Evolutionary conservation across 139 green algal species (phyloP).

Genomic region (Picochlorum sp.): DNA sequence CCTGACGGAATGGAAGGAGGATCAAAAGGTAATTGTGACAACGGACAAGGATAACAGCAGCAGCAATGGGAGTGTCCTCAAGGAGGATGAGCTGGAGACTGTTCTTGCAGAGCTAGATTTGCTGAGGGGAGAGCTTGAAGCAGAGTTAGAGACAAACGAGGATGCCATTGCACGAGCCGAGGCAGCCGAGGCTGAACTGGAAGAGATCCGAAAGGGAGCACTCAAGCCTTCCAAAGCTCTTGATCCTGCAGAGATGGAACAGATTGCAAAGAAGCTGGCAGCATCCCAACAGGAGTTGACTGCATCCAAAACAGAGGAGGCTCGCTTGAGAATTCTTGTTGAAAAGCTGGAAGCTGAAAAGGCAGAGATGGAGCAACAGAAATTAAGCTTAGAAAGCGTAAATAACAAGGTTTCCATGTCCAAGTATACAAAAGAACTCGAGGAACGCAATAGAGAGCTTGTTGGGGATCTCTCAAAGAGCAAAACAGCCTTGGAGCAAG

Average conservation of each 20-base stretch:
- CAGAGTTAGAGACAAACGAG: constrained; percentile 10
- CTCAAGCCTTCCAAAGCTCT: neutral
- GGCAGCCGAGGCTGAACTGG: constrained; percentile 6
- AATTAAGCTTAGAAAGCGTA: neutral
- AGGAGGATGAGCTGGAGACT: constrained; percentile 13
- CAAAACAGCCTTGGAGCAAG: no score
- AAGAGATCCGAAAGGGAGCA: neutral
- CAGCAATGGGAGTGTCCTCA: neutral
- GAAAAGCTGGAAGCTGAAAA: constrained; percentile 2
- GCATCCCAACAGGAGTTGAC: no score
- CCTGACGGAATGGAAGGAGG: neutral
- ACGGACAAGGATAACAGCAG: neutral
- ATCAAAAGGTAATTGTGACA: neutral
- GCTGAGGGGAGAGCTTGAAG: constrained; percentile 18
- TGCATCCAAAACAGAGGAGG: neutral
- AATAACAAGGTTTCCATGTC: no score
- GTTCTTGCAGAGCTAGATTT: constrained; percentile 28
- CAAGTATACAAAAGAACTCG: no score
- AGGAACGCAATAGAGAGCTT: no score
- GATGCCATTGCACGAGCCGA: neutral
- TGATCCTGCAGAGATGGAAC: neutral
- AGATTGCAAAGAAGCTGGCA: neutral
- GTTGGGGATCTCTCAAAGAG: no score
- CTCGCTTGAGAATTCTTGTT: neutral
- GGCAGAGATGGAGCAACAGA: neutral